Evolutionary conservation across 2,329 filamentous ascomycete species (phyloP).

Genomic region (Fusarium agapanthi): DNA sequence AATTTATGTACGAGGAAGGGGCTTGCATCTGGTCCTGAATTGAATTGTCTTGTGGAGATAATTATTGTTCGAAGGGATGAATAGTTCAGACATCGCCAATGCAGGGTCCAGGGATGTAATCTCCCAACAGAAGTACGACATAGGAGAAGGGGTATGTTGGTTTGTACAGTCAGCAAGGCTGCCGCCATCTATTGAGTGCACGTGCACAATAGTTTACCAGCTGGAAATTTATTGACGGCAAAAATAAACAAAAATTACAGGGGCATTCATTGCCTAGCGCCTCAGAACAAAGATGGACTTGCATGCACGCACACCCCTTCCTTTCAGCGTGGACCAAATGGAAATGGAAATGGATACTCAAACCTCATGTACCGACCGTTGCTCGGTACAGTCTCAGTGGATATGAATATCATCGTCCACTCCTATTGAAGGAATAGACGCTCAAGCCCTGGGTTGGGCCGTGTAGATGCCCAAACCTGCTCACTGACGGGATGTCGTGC

Average conservation of each 20-base stretch:
- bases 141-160: conserved; percentile 36
- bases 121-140: conserved; percentile 42
- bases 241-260: conserved; percentile 21
- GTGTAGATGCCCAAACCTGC: conserved; percentile 34
- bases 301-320: conserved; percentile 12
- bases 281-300: conserved; percentile 3
- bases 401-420: conserved; percentile 24
- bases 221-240: background rate
- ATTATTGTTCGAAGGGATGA: conserved; percentile 19
- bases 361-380: conserved; percentile 24
- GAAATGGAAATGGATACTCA: conserved; percentile 10
- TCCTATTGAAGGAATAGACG: conserved; percentile 13
- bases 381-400: conserved; percentile 18
- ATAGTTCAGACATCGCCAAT: conserved; percentile 31
- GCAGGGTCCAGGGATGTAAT: conserved; percentile 39
- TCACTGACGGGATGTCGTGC: conserved; percentile 39
- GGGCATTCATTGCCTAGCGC: background rate
- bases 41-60: conserved; percentile 21
- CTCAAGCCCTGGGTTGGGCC: conserved; percentile 37
- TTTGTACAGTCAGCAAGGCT: conserved; percentile 6
- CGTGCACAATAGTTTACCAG: conserved; percentile 17
- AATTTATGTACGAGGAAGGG: conserved; percentile 6
- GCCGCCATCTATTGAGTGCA: conserved; percentile 20
- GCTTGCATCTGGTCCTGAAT: conserved; percentile 17
- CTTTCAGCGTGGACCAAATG: conserved; percentile 1